Base-by-base conservation (phyloP, 2,329 filamentous ascomycete genomes). In the Colletotrichum horii region DNA sequence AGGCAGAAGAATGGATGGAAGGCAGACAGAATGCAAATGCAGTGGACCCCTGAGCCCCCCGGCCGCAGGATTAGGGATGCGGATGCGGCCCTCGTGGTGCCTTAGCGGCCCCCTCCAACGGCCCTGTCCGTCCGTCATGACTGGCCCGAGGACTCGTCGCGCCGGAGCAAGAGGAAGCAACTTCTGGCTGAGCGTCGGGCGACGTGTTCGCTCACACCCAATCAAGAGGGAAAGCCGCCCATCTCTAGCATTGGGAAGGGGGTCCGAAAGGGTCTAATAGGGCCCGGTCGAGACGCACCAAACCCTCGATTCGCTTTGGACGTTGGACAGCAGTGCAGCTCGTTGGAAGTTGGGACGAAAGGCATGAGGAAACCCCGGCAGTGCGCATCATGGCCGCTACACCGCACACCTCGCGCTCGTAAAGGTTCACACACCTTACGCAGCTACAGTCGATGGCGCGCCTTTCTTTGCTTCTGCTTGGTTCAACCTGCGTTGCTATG, bases 251-350 rank as follows among this genome's bases (percentile, higher is more conserved):
- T 48, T 22, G 12, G 32, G 64, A 69, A 48, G 32, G 58, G 67
- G 26, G 32, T 77, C 77, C 77, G 76, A 78, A 77, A 73, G 79
- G 79, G 79, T 79, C 64, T 66, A 74, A 80, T 80, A 79, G 78
- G 79, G 56, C 78, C 76, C 79, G 79, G 68, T 32, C 79, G 70
- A 77, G 79, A 81, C 78, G 75, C 78, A 76, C 78, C 77, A 67
- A 69, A 79, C 76, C 80, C 79, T 81, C 81, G 80, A 79, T 82
- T 52, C 26, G 65, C 32, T 64, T 65, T 58, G 74, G 26, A 26
- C 61, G 74, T 77, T 77, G 76, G 76, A 77, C 76, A 77, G 66
- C 76, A 76, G 66, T 77, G 76, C 76, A 77, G 76, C 74, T 66
- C 64, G 69, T 34, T 24, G 16, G 48, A 36, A 36, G 74, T 77